These are phyloP conservation scores for Clitoria ternatea DNA, from an alignment of 306 rosid species.

Conservation along the genomic window DNA sequence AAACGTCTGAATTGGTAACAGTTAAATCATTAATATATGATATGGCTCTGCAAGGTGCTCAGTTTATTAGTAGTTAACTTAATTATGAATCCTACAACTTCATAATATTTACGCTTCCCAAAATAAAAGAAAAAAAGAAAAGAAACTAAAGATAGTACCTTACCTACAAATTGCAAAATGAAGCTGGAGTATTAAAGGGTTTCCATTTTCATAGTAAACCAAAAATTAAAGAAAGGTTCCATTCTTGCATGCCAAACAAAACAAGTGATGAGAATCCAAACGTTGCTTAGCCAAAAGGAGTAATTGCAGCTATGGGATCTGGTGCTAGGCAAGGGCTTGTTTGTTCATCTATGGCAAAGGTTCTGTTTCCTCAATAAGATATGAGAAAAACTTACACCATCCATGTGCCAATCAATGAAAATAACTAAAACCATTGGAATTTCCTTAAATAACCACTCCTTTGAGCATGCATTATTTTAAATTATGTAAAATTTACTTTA, in stretches of 20 bases:
- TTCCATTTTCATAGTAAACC: constrained; percentile 1
- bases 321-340: constrained; percentile 41
- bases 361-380: constrained; percentile 7
- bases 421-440: not conserved
- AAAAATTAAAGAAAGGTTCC: constrained; percentile 25
- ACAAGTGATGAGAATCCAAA: constrained; percentile 33
- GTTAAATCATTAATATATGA: no score
- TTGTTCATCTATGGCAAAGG: constrained; percentile 45
- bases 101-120: not conserved
- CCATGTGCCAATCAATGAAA: constrained; percentile 34
- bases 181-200: constrained; percentile 15
- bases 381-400: not conserved
- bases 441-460: constrained; percentile 19
- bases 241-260: constrained; percentile 41
- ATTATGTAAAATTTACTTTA: no score
- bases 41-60: no score
- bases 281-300: constrained; percentile 35
- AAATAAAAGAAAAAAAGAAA: constrained; percentile 4
- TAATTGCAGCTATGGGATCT: constrained; percentile 37
- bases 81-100: no score
- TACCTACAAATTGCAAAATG: not conserved
- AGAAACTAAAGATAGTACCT: not conserved
- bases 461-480: no score
- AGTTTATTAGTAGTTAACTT: no score
- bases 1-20: no score